phyloP scores from a whole-genome alignment of 129 eudicot species.

The Scalesia atractyloides region DNA sequence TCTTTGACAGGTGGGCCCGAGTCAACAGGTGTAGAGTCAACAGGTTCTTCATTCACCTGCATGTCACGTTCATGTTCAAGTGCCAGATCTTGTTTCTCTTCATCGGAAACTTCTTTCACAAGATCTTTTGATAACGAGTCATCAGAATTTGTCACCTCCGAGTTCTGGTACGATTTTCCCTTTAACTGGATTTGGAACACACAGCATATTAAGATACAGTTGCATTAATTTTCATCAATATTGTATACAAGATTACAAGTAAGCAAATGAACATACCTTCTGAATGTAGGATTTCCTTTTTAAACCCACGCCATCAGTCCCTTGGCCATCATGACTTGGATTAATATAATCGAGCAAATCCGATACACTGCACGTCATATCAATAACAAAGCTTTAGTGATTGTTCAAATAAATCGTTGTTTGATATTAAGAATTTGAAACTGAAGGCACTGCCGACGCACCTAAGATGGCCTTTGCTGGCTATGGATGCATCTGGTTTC shows the following conservation, averaged over 20 bases:
- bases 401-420: conserved; percentile 7
- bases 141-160: conserved; percentile 47
- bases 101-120: conserved; percentile 44
- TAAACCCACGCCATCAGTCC: conserved; percentile 57
- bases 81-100: conserved; percentile 44
- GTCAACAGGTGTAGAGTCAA: conserved; percentile 35
- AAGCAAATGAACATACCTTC: conserved; percentile 49
- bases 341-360: conserved; percentile 97
- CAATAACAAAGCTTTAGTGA: conserved; percentile 4
- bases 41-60: conserved; percentile 29
- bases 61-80: conserved; percentile 39
- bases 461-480: conserved; percentile 99
- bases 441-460: conserved; percentile 28
- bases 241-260: background rate
- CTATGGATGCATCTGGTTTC: conserved; percentile 98
- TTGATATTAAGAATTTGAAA: conserved; percentile 15
- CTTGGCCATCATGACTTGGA: conserved; percentile 78
- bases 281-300: conserved; percentile 65
- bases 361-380: conserved; percentile 59
- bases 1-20: conserved; percentile 35
- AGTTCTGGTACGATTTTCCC: conserved; percentile 65
- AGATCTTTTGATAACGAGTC: conserved; percentile 52
- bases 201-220: conserved; percentile 8
- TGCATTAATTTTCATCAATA: background rate
- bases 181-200: conserved; percentile 53